Evolutionary conservation across 179 eudicot species (phyloP).

Genomic region (Spergularia azorica): DNA sequence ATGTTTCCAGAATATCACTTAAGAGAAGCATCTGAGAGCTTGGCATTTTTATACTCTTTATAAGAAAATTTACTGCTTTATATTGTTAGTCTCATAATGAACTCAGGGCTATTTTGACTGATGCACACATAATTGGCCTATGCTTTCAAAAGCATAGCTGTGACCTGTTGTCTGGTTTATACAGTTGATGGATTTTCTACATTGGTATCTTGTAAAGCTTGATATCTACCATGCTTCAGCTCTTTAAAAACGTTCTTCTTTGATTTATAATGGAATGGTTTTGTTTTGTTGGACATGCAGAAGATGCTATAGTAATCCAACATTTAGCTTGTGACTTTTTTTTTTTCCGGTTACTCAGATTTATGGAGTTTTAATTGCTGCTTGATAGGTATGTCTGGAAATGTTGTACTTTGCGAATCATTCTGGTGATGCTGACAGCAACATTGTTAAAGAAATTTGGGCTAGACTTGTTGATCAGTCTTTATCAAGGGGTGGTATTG

Average conservation of each 20-base stretch:
- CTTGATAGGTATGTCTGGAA: conserved; percentile 77
- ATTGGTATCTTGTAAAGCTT: neutral
- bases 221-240: neutral
- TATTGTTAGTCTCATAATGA: neutral
- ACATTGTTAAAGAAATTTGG: conserved; percentile 88
- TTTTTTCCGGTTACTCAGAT: neutral
- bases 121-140: neutral
- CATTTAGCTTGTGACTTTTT: neutral
- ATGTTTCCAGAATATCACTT: neutral
- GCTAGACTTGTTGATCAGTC: conserved; percentile 94
- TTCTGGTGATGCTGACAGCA: conserved; percentile 94
- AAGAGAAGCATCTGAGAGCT: neutral
- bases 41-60: neutral
- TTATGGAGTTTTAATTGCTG: conserved; percentile 13
- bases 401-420: conserved; percentile 94
- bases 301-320: neutral
- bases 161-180: neutral
- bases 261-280: neutral
- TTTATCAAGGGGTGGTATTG: conserved; percentile 79
- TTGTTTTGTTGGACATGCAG: neutral
- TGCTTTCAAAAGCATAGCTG: neutral
- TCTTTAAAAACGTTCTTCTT: neutral
- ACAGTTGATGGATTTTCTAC: neutral
- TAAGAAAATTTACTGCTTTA: neutral
- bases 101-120: neutral